Conservation (phyloP, 192 early-diverging fungal species). For the Polychytrium aggregatum region DNA sequence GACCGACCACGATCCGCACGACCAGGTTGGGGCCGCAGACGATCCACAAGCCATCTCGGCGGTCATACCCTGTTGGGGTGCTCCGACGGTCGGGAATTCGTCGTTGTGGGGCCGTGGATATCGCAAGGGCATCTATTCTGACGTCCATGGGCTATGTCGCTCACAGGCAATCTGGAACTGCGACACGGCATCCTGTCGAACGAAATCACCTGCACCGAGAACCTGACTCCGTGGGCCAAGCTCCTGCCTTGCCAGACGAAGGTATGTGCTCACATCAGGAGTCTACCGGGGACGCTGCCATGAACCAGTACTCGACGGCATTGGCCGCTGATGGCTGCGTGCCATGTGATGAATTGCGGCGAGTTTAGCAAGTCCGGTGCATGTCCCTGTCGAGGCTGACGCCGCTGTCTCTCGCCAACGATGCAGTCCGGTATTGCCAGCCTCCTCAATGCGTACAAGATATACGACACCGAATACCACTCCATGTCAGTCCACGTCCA, state of each 20-base stretch:
- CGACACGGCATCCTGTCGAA: conserved; percentile 75
- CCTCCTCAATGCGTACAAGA: conserved; percentile 79
- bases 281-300: too few species aligned
- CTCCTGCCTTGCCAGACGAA: conserved; percentile 87
- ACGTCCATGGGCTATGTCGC: not conserved
- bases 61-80: not conserved
- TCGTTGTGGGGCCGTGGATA: not conserved
- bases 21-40: too few species aligned
- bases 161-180: conserved; percentile 13
- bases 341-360: too few species aligned
- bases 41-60: not conserved
- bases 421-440: conserved; percentile 69
- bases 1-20: too few species aligned
- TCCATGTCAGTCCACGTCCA: conserved; percentile 71
- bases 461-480: conserved; percentile 86
- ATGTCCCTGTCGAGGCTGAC: not conserved
- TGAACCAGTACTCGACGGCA: too few species aligned
- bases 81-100: not conserved
- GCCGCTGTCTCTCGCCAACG: not conserved
- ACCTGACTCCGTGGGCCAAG: conserved; percentile 96
- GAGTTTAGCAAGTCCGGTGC: not conserved
- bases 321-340: too few species aligned
- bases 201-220: conserved; percentile 96
- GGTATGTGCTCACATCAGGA: conserved; percentile 14
- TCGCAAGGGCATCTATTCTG: not conserved